Base-by-base conservation (phyloP, 768 basidiomycete species). In the Suillus occidentalis region DNA sequence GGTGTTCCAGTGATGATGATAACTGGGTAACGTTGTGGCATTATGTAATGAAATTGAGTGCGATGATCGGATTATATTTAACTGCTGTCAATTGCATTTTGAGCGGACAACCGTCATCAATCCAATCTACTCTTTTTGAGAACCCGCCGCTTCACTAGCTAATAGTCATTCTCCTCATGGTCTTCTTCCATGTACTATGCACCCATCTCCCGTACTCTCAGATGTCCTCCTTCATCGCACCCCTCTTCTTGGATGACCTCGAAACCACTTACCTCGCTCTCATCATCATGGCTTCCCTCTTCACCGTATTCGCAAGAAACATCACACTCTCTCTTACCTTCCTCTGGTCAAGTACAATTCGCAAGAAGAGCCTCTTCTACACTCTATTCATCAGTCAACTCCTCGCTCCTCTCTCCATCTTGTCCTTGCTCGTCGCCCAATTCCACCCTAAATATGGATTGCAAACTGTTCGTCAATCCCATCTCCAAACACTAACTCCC, bases 1-100 rank as follows among this genome's bases (percentile, higher is more conserved):
- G 94, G 94, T 18, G 94, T 95, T 66, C 94, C 95, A 50, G 94
- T 96, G 70, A 96, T 87, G 69, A 96, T 75, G 72, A 96, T 92
- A 59, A 89, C 50, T 7, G 50, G 49, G 49, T 50, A 25, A 50
- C 49, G 49, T 50, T 50, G 22, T 50, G 22, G 49, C 49, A 50
- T 50, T 43, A 43, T 43, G 43, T 43, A 43, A 43, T 14, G 39
- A 43, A 45, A 52, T 52, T 52, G 25, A 9, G 28, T 18, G 52
- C 55, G 55, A 13, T 37, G 55, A 37, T n/a, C 55, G 55, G 55
- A 56, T 20, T 20, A n/a, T 52, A 52, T 28, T 52, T 52, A 52
- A 52, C 20, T 49, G 47, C n/a, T 49, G 53, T 34, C 31, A 25
- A 20, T 53, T 53, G 52, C 31, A 34, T 31, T 55, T 18, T 53